Percentiles rank a stretch among this genome's conserved stretches.
Evolutionary conservation across 345 rosid species (phyloP).

Genomic region (Dimocarpus longan): DNA sequence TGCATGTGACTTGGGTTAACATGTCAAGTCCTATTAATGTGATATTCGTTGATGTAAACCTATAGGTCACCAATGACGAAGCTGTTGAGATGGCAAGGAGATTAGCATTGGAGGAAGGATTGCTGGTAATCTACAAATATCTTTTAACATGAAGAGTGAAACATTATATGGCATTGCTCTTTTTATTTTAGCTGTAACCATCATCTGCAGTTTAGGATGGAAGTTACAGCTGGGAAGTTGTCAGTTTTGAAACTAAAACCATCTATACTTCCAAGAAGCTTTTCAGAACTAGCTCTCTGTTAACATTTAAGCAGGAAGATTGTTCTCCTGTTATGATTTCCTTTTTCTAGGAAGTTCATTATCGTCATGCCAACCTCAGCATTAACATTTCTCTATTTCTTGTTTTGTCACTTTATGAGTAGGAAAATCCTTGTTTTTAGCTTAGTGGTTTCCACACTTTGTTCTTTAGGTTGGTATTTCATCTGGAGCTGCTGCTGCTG

Average conservation of each 20-base stretch:
- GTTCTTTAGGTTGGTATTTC: slow-evolving; percentile 83
- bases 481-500: slow-evolving; percentile 97
- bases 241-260: background rate
- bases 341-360: background rate
- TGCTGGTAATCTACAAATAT: slow-evolving; percentile 60
- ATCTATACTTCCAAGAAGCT: background rate
- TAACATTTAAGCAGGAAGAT: background rate
- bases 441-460: background rate
- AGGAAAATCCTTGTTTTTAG: background rate
- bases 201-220: background rate
- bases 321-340: background rate
- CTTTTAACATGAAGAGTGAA: slow-evolving; percentile 10
- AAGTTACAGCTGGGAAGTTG: background rate
- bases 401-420: background rate
- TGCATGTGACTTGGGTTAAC: background rate
- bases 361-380: background rate
- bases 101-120: slow-evolving; percentile 87
- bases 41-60: slow-evolving; percentile 9
- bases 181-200: slow-evolving; percentile 5
- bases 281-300: slow-evolving; percentile 7
- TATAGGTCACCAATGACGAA: slow-evolving; percentile 76
- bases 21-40: background rate
- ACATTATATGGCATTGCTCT: background rate
- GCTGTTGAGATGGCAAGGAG: slow-evolving; percentile 93
- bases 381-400: slow-evolving; percentile 1